Conservation (phyloP, 306 rosid species). For the Hylodesmum podocarpum region DNA sequence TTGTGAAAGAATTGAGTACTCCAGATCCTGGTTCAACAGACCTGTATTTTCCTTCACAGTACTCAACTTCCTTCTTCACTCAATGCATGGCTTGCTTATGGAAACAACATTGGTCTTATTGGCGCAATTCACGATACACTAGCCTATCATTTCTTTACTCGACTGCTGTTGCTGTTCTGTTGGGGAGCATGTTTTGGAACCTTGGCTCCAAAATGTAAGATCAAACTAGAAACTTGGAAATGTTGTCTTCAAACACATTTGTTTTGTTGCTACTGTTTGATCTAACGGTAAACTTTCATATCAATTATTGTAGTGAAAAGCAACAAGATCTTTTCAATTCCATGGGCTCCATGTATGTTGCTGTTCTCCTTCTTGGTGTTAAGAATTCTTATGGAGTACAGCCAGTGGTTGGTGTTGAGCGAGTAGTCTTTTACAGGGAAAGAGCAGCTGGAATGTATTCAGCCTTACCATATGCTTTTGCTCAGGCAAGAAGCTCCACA, state of each 20-base stretch:
- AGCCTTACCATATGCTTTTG: conserved; percentile 48
- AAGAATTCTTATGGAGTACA: conserved; percentile 41
- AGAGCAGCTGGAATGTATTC: conserved; percentile 58
- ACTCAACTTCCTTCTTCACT: conserved; percentile 36
- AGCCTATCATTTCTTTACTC: conserved; percentile 44
- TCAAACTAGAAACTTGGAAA: neutral
- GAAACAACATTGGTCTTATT: conserved; percentile 56
- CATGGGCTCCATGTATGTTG: conserved; percentile 52
- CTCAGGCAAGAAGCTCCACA: conserved; percentile 47
- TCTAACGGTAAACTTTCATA: too few species aligned
- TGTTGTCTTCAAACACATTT: neutral
- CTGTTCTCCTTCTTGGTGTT: conserved; percentile 50
- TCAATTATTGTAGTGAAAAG: conserved; percentile 26
- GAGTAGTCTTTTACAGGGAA: conserved; percentile 57
- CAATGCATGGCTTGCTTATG: conserved; percentile 41
- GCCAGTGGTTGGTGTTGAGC: conserved; percentile 41
- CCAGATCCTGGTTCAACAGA: conserved; percentile 37
- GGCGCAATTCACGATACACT: conserved; percentile 51
- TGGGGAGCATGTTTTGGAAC: conserved; percentile 51
- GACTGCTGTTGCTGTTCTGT: conserved; percentile 26
- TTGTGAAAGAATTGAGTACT: conserved; percentile 44
- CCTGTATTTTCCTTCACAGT: conserved; percentile 41
- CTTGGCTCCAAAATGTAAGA: conserved; percentile 57
- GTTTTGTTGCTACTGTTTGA: too few species aligned
- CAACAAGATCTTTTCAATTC: conserved; percentile 51